Evolutionary conservation across 1,284 basidiomycete species (phyloP), one percentile per base, ranked within the genome.

Genomic region (Ceratobasidium sp.): DNA sequence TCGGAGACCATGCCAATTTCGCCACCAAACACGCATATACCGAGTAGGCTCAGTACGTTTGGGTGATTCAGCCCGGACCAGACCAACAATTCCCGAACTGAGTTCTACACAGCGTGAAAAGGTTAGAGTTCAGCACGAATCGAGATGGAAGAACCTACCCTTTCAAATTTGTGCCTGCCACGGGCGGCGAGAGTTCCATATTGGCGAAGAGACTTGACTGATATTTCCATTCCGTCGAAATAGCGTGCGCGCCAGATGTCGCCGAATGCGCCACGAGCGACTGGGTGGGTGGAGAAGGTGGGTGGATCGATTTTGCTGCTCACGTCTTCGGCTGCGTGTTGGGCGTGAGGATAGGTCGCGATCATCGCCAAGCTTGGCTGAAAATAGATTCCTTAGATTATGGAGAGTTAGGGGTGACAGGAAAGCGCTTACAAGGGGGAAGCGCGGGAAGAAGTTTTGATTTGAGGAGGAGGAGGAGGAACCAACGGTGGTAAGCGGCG

Each of bases 1-100:
- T 69, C 66, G n/a, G 66, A 56, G n/a, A 69, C 66, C 66, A 69
- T 69, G 14, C 51, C 66, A 47, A 69, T 69, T 22, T 69, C 66
- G 29, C 66, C 66, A 19, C 41, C 54, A 24, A 69, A 44, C 3
- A 69, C 66, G 54, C 66, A 69, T 57, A 69, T 57, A 69, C 66
- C 66, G 22, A 69, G 27, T 15, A 69, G 41, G 11, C 41, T 27
- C 2, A 69, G 54, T 5, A 69, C 53, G 31, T 69, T 69, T 19
- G 66, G 66, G 22, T 69, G 66, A 8, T 57, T 24, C 22, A 69
- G 14, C 29, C 24, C 41, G 9, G 66, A 56, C 66, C 66, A 69
- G 11, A 69, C 41, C 36, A 56, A 1, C 1, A 69, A 17, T 27
- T 69, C 66, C 15, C 36, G 33, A 14, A 59, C 53, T 5, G 51